phyloP scores from a whole-genome alignment of 2,329 filamentous ascomycete species.

The Xylaria sp. region DNA sequence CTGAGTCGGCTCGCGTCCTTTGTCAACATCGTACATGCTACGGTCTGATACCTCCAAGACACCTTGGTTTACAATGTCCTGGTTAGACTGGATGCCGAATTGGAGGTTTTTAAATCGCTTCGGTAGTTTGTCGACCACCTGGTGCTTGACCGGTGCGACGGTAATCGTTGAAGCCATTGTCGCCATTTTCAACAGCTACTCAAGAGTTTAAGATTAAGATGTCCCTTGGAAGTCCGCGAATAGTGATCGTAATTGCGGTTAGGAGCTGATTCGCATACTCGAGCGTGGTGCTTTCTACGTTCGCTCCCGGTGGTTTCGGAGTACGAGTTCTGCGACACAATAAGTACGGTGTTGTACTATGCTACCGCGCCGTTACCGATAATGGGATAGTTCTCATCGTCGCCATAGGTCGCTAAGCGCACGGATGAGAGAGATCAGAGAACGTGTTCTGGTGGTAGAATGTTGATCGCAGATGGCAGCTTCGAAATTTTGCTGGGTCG shows the following conservation, averaged over 20 bases:
- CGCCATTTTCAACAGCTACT: constrained; percentile 39
- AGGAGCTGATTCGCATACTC: not conserved
- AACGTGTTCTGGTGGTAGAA: not conserved
- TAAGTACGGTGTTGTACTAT: constrained; percentile 14
- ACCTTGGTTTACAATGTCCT: constrained; percentile 94
- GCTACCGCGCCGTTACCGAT: constrained; percentile 35
- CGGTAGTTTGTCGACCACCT: constrained; percentile 87
- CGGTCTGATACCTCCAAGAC: constrained; percentile 95
- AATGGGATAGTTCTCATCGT: constrained; percentile 32
- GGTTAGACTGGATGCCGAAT: constrained; percentile 93
- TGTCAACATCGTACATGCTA: constrained; percentile 89
- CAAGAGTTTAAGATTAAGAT: not conserved
- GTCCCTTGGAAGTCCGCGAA: not conserved
- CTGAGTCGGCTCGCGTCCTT: constrained; percentile 76
- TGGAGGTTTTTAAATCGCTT: constrained; percentile 94
- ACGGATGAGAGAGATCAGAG: not conserved
- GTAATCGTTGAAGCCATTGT: constrained; percentile 44
- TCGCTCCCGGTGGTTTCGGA: constrained; percentile 13
- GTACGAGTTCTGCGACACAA: constrained; percentile 15
- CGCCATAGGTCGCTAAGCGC: constrained; percentile 19
- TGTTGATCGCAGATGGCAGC: not conserved
- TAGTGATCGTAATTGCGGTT: not conserved
- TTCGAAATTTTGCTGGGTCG: constrained; percentile 28
- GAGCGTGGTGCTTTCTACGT: constrained; percentile 1
- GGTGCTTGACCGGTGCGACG: constrained; percentile 73